Evolutionary conservation across 2,329 filamentous ascomycete genomes (phyloP).

Genomic region (Cercospora beticola): DNA sequence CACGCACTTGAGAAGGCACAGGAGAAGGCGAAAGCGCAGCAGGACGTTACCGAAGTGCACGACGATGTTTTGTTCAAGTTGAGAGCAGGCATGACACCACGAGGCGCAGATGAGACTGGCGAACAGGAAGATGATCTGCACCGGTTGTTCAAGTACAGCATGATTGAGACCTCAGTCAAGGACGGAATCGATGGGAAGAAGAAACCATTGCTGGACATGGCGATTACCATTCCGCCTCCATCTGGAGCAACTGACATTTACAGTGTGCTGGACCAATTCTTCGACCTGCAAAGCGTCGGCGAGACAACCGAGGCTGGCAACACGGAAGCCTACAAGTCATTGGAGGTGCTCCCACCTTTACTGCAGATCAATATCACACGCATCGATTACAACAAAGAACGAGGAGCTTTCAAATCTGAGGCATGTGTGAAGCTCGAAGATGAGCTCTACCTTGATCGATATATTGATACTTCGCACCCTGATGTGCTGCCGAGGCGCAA

Average conservation of each 20-base stretch:
- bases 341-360: conserved; percentile 66
- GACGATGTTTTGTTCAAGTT: conserved; percentile 87
- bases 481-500: conserved; percentile 64
- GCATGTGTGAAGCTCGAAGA: conserved; percentile 78
- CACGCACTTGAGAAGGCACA: conserved; percentile 52
- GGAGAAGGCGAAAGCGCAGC: conserved; percentile 63
- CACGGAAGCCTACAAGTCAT: conserved; percentile 65
- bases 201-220: conserved; percentile 50
- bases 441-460: conserved; percentile 82
- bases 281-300: conserved; percentile 74
- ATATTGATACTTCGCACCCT: conserved; percentile 67
- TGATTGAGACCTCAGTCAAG: conserved; percentile 26
- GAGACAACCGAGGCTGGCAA: conserved; percentile 54
- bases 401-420: conserved; percentile 66
- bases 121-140: conserved; percentile 68
- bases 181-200: conserved; percentile 23
- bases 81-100: conserved; percentile 79
- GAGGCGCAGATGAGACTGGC: conserved; percentile 61
- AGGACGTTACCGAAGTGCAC: conserved; percentile 95
- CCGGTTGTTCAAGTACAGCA: conserved; percentile 32
- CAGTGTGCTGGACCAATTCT: conserved; percentile 78
- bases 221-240: conserved; percentile 62
- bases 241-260: conserved; percentile 68
- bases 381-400: conserved; percentile 66
- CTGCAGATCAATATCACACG: conserved; percentile 88